Evolutionary conservation across 129 eudicot genomes (phyloP), one percentile per base, ranked within the genome.

Genomic region (Erigeron canadensis): DNA sequence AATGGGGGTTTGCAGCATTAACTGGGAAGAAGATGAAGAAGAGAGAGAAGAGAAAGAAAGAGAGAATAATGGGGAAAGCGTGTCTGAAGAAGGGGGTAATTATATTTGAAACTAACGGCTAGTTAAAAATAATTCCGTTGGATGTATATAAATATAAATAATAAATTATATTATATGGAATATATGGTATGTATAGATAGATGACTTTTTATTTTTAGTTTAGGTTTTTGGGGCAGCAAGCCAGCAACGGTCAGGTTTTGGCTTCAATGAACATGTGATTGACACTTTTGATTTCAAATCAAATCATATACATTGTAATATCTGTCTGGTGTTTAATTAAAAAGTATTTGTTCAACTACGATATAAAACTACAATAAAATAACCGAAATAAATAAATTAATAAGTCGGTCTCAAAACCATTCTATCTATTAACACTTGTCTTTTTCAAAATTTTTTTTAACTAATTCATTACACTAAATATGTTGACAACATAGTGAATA

Each of bases 91-190:
- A 66, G 81, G 81, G 81, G 81, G n/a, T n/a, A n/a, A n/a, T n/a
- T 77, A 77, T 71, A 77, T 77, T 77, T 77, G 81, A 77, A 77
- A 71, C 65, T 77, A 77, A 77, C 81, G 81, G 81, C 81, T 77
- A 77, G 77, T 77, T n/a, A n/a, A 54, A 77, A 77, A 77, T 77
- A 70, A 48, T 70, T 48, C 81, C 81, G 81, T 77, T 77, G 81
- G 81, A 77, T 63, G 50, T 51, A 70, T 37, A 68, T 68, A 51
- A n/a, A n/a, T n/a, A n/a, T n/a, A n/a, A n/a, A n/a, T n/a, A n/a
- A n/a, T n/a, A n/a, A n/a, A n/a, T n/a, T n/a, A n/a, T n/a, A n/a
- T n/a, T n/a, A n/a, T n/a, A n/a, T n/a, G n/a, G n/a, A n/a, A n/a
- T n/a, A n/a, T n/a, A n/a, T n/a, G n/a, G n/a, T n/a, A n/a, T n/a